These are phyloP conservation scores for Colletotrichum viniferum DNA, from an alignment of 2,329 filamentous ascomycete species.

Conservation along the genomic window DNA sequence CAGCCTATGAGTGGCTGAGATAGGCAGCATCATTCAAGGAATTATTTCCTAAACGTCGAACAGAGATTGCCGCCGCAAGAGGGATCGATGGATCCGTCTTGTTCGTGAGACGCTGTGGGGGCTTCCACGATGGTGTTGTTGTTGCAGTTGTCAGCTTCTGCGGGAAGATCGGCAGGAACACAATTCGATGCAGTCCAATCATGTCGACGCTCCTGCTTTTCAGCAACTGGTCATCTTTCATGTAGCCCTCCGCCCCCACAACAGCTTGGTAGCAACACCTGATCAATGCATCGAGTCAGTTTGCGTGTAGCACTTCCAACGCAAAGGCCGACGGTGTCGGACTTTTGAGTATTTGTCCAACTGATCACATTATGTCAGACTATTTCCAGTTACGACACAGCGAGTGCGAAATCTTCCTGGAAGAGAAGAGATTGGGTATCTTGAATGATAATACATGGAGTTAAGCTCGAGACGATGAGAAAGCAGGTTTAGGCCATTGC, in stretches of 20 bases:
- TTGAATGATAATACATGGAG: neutral
- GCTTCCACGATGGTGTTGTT: neutral
- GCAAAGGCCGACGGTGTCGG: rapidly evolving
- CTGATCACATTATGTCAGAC: neutral
- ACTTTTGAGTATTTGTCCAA: neutral
- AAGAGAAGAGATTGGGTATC: neutral
- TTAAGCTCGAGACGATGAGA: neutral
- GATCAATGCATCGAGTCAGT: rapidly evolving
- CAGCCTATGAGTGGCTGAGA: neutral
- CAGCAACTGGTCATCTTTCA: neutral
- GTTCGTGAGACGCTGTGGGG: neutral
- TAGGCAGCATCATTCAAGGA: neutral
- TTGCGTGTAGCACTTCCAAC: neutral
- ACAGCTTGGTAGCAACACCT: neutral
- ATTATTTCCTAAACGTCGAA: neutral
- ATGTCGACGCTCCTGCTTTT: neutral
- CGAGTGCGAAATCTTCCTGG: neutral
- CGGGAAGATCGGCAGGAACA: neutral
- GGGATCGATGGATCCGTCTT: neutral
- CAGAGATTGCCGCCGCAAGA: neutral
- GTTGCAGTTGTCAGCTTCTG: neutral
- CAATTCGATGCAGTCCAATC: neutral
- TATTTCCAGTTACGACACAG: rapidly evolving
- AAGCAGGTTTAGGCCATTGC: neutral
- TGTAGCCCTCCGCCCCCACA: neutral